These are phyloP conservation scores for Pyricularia pennisetigena DNA, from an alignment of 2,329 filamentous ascomycete genomes.

Conservation along the genomic window DNA sequence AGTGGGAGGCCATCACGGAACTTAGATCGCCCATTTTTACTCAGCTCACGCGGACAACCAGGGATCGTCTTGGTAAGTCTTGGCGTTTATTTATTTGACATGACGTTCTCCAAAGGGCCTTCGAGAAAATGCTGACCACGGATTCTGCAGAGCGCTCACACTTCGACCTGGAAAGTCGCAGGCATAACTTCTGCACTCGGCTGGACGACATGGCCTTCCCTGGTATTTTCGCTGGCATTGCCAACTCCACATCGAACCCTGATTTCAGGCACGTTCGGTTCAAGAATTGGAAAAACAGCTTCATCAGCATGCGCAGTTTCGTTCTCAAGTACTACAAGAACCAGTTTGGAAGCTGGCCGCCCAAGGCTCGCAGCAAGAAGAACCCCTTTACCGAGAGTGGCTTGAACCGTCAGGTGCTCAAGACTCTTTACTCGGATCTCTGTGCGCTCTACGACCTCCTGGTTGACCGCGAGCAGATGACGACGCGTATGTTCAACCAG, in stretches of 20 bases:
- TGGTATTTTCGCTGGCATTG: conserved; percentile 77
- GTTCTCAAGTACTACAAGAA: conserved; percentile 56
- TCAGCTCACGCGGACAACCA: conserved; percentile 60
- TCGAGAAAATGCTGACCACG: background rate
- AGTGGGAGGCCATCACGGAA: conserved; percentile 63
- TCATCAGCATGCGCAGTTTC: conserved; percentile 65
- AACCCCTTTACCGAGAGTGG: conserved; percentile 80
- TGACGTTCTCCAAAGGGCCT: too few relatives aligned
- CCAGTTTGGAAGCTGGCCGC: conserved; percentile 66
- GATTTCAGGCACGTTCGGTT: conserved; percentile 75
- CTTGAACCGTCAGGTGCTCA: conserved; percentile 73
- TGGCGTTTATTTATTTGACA: background rate
- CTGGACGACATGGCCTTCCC: conserved; percentile 90
- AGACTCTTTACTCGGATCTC: conserved; percentile 76
- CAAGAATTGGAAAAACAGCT: conserved; percentile 71
- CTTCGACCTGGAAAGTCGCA: conserved; percentile 66
- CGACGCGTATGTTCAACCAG: conserved; percentile 68
- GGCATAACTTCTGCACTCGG: conserved; percentile 59
- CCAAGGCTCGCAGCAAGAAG: conserved; percentile 85
- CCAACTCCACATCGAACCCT: conserved; percentile 67
- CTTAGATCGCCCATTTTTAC: conserved; percentile 60
- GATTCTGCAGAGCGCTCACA: conserved; percentile 55
- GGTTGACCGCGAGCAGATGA: conserved; percentile 69
- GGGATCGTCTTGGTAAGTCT: conserved; percentile 49
- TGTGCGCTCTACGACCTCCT: conserved; percentile 80